Base-by-base conservation (phyloP, 2,329 filamentous ascomycete species). In the Lachnellula arida region DNA sequence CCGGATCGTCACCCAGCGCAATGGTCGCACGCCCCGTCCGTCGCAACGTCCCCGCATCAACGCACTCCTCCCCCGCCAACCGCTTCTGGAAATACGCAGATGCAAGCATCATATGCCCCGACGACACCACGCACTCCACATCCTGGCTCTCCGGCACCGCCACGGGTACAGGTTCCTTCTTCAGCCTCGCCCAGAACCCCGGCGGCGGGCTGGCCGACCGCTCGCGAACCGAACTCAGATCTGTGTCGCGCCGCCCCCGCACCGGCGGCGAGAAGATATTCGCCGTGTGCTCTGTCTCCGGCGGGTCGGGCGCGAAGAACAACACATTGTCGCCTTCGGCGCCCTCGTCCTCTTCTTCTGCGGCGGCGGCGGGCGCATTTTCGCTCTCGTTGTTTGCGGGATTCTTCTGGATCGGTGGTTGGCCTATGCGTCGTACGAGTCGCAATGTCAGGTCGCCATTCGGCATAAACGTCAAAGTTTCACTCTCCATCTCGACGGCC, bases 1-100 rank as follows among this genome's bases (percentile, higher is more conserved):
- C 65, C 4, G 67, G 60, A 52, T 78, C 71, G 12, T 48, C 56
- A 34, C 37, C 46, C 23, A 60, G 42, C 40, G 52, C 11, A 32
- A 63, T 60, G 5, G 56, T 53, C 37, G 59, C 61, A 35, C 62
- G 58, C 8, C 61, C 61, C 15, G 43, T 56, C 3, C 25, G 43
- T 23, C 44, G 51, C 22, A 65, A 51, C 2, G 50, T 52, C 7
- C 17, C 49, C 11, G 54, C 60, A 46, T 63, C 57, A 2, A 53
- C 23, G 14, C 48, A 56, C 23, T 52, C 42, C 6, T 53, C 42
- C 6, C 59, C 59, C 28, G 46, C 51, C 39, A 65, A 53, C 17
- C 61, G 22, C 5, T 46, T 58, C 19, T 60, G 46, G 32, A 65
- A 63, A 42, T 59, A 49, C 19, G 47, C 42, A 32, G 60, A 63